Evolutionary conservation across 2,329 filamentous ascomycete genomes (phyloP).

Genomic region (Fusarium albidum): DNA sequence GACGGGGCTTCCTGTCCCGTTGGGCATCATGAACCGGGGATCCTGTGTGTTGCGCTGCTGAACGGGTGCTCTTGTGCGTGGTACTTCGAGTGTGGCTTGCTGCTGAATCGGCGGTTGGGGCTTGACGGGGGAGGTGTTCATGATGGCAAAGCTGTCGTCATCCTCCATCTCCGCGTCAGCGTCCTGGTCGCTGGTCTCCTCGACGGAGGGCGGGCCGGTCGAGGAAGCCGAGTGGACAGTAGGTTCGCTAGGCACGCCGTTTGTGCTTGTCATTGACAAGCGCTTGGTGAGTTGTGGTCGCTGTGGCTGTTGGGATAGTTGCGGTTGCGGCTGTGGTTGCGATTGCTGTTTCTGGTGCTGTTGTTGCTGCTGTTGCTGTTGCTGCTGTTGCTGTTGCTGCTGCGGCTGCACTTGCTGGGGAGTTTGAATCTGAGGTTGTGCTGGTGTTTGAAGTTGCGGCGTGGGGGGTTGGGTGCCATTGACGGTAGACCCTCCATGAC

Average conservation of each 20-base stretch:
- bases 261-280: slow-evolving; percentile 47
- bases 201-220: slow-evolving; percentile 50
- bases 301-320: slow-evolving; percentile 14
- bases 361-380: slow-evolving; percentile 10
- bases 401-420: slow-evolving; percentile 14
- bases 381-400: slow-evolving; percentile 30
- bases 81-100: slow-evolving; percentile 53
- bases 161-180: slow-evolving; percentile 65
- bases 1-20: slow-evolving; percentile 47
- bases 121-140: slow-evolving; percentile 52
- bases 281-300: slow-evolving; percentile 38
- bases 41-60: slow-evolving; percentile 46
- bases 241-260: slow-evolving; percentile 45
- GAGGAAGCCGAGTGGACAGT: slow-evolving; percentile 44
- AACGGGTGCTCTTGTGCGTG: slow-evolving; percentile 49
- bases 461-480: slow-evolving; percentile 30
- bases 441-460: slow-evolving; percentile 32
- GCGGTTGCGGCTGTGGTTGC: slow-evolving; percentile 20
- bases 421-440: slow-evolving; percentile 28
- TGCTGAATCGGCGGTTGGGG: slow-evolving; percentile 49
- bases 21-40: slow-evolving; percentile 54
- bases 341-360: slow-evolving; percentile 28
- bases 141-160: slow-evolving; percentile 62
- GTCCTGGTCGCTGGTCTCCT: slow-evolving; percentile 57
- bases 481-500: slow-evolving; percentile 30